phyloP scores from a whole-genome alignment of 1,139 yeast genomes.

The Sugiyamaella japonica region DNA sequence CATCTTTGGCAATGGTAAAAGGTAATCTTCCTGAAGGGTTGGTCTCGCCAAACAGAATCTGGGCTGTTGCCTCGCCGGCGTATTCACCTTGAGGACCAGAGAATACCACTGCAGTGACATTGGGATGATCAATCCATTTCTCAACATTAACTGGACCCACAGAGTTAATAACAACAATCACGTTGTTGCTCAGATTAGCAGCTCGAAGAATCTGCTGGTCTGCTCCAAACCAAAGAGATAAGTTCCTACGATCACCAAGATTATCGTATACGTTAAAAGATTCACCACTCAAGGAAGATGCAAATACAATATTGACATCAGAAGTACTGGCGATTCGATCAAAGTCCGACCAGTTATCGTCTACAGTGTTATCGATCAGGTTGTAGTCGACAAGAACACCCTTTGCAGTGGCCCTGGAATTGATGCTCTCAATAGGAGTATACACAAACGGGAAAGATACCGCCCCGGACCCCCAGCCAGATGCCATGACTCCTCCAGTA shows the following conservation, averaged over 20 bases:
- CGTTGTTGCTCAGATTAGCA: conserved; percentile 52
- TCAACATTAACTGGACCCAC: conserved; percentile 64
- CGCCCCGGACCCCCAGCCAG: conserved; percentile 52
- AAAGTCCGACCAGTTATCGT: conserved; percentile 31
- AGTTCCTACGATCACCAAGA: conserved; percentile 55
- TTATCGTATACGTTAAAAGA: conserved; percentile 57
- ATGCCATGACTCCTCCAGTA: conserved; percentile 31
- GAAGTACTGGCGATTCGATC: conserved; percentile 52
- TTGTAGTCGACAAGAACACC: conserved; percentile 27
- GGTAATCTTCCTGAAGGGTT: conserved; percentile 66
- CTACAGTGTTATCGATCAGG: conserved; percentile 24
- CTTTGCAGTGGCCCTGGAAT: conserved; percentile 23
- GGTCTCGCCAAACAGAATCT: conserved; percentile 55
- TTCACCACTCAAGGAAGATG: conserved; percentile 50
- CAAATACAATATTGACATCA: conserved; percentile 55
- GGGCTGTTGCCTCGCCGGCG: conserved; percentile 50
- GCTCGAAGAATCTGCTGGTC: conserved; percentile 53
- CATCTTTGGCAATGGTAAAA: conserved; percentile 59
- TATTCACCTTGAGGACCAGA: conserved; percentile 62
- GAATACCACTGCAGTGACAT: conserved; percentile 58
- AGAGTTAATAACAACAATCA: conserved; percentile 58
- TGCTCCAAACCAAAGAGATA: conserved; percentile 61
- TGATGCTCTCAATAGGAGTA: conserved; percentile 47
- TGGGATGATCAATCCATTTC: conserved; percentile 57
- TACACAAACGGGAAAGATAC: conserved; percentile 53